A percentile compares a stretch with the other conserved stretches of the same genome.
These are phyloP conservation scores for Athelia psychrophila DNA, from an alignment of 1,284 basidiomycete species.

Conservation along the genomic window DNA sequence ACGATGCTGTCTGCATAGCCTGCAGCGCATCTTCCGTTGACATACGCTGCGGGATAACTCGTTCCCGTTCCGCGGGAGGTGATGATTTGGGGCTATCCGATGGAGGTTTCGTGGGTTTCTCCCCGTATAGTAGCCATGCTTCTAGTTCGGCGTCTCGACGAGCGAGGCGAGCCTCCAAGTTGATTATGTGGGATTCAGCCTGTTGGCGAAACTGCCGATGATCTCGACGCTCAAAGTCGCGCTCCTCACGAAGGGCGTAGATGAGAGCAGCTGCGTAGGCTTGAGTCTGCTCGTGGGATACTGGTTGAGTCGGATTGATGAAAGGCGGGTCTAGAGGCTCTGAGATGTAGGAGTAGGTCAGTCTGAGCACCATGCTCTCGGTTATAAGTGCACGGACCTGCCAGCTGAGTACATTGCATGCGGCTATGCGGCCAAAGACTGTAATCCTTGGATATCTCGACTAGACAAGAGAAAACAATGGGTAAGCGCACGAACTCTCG, in stretches of 20 bases:
- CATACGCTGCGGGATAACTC: neutral
- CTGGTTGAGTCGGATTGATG: too few relatives aligned
- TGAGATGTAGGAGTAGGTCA: too few relatives aligned
- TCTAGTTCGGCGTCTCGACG: constrained; percentile 54
- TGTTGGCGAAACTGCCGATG: constrained; percentile 37
- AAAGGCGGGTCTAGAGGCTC: too few relatives aligned
- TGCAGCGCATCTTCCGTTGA: constrained; percentile 35
- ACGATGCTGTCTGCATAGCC: constrained; percentile 34
- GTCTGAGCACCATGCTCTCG: too few relatives aligned
- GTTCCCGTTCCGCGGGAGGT: too few relatives aligned
- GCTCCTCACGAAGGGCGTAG: constrained; percentile 37
- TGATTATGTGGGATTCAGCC: constrained; percentile 39
- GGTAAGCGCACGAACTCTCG: neutral
- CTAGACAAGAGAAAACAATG: constrained; percentile 29
- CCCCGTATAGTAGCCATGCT: constrained; percentile 22
- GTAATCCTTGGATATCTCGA: constrained; percentile 50
- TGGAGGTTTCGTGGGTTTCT: neutral
- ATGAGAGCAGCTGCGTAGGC: constrained; percentile 43
- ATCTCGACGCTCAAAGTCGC: constrained; percentile 41
- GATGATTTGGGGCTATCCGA: too few relatives aligned
- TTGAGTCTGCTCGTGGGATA: constrained; percentile 17
- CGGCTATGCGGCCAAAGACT: constrained; percentile 50
- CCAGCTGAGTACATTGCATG: constrained; percentile 43
- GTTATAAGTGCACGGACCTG: constrained; percentile 21
- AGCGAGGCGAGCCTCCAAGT: constrained; percentile 52